Evolutionary conservation across 2,329 filamentous ascomycete genomes (phyloP), one percentile per base, ranked within the genome.

Genomic region (Verticillium longisporum): DNA sequence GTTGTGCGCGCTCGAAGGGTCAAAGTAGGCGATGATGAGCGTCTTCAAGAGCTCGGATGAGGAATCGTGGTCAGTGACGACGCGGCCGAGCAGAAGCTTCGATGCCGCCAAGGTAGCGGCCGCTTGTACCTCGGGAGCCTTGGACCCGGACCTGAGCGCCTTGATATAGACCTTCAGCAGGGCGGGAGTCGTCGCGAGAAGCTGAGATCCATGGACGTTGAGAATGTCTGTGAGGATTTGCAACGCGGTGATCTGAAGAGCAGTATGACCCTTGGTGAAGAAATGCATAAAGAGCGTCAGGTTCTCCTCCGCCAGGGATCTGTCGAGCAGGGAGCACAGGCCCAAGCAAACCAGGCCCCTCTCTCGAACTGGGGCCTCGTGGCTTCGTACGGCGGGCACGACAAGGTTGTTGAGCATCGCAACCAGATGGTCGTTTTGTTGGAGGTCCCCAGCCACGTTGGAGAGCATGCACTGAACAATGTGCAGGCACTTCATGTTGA

Each of bases 351-450:
- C 82, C 13, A 99, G 80, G 18, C 95, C 95, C 61, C 92, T 86
- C 75, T 99, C 95, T 64, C 95, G 87, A 55, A 99, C 92, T 1
- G 93, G 92, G 5, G 92, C 91, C 71, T 98, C 93, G 68, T 97
- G 92, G 70, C 90, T 95, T 66, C 94, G 88, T 15, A 99, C 94
- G 33, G 95, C 95, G 6, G 95, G 95, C 2, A 99, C 92, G 54
- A 99, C 91, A 9, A 99, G 83, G 66, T 95, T 98, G 79, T 99
- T 98, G 57, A 99, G 82, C 90, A 98, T 97, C n/a, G 91, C 91
- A 4, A 96, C 91, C n/a, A 98, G 78, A 70, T 96, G 89, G 61
- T 90, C 88, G 72, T 97, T 97, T 67, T 93, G 85, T 74, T 97
- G 92, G 41, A 98, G 80, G 69, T 90, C 90, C 63, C 92, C 91